A percentile compares a stretch with the other conserved stretches of the same genome.
These are phyloP conservation scores for Aspergillus fructus DNA, from an alignment of 2,329 filamentous ascomycete genomes.

Conservation along the genomic window DNA sequence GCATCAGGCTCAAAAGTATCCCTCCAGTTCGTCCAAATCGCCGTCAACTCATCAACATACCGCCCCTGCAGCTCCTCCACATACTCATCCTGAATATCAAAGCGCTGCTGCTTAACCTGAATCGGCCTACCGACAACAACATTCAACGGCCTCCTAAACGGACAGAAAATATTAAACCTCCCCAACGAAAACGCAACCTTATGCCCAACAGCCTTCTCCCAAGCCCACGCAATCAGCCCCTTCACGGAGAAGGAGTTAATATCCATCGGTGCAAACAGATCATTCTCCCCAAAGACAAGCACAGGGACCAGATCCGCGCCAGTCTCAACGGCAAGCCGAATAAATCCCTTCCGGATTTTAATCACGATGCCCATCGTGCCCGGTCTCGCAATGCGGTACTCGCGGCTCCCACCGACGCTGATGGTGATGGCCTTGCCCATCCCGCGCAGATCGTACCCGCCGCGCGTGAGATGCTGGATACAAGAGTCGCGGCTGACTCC, in stretches of 20 bases:
- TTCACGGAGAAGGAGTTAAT: slow-evolving; percentile 63
- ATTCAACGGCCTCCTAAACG: slow-evolving; percentile 77
- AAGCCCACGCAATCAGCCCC: slow-evolving; percentile 59
- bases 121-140: slow-evolving; percentile 79
- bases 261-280: slow-evolving; percentile 78
- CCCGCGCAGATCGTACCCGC: slow-evolving; percentile 69
- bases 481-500: slow-evolving; percentile 82
- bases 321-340: slow-evolving; percentile 79
- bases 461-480: slow-evolving; percentile 72
- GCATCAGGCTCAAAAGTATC: slow-evolving; percentile 26
- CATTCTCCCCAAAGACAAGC: slow-evolving; percentile 82
- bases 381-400: slow-evolving; percentile 77
- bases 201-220: slow-evolving; percentile 69
- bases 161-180: slow-evolving; percentile 75
- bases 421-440: slow-evolving; percentile 87
- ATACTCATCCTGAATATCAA: slow-evolving; percentile 64
- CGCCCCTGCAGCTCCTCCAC: slow-evolving; percentile 71
- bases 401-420: slow-evolving; percentile 80
- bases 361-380: slow-evolving; percentile 72
- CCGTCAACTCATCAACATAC: slow-evolving; percentile 59
- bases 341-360: slow-evolving; percentile 77
- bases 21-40: slow-evolving; percentile 32
- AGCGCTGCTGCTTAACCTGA: slow-evolving; percentile 53
- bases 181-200: slow-evolving; percentile 81
- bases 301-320: slow-evolving; percentile 84